These are phyloP conservation scores for Theileria orientalis DNA, from an alignment of 169 alveolate species.

Conservation along the genomic window DNA sequence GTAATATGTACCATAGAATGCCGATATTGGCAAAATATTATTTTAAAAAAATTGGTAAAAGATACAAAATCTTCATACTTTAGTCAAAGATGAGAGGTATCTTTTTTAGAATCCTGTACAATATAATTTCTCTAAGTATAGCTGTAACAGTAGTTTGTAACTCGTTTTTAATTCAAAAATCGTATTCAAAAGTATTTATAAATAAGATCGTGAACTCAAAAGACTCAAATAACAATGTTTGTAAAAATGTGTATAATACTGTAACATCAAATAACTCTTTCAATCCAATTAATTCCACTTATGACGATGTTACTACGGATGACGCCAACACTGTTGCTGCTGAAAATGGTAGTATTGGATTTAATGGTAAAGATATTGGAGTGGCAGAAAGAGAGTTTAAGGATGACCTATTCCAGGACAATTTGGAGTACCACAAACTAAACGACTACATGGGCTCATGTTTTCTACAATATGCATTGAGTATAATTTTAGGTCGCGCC, in stretches of 20 bases:
- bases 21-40: too few species aligned
- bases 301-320: neutral
- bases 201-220: too few species aligned
- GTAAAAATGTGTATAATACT: too few species aligned
- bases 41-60: too few species aligned
- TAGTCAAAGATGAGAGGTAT: neutral
- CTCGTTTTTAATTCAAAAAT: neutral
- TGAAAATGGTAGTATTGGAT: too few species aligned
- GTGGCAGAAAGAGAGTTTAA: neutral
- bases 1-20: too few species aligned
- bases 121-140: neutral
- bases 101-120: neutral
- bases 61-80: too few species aligned
- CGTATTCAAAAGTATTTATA: too few species aligned
- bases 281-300: neutral
- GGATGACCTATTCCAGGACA: neutral
- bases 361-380: too few species aligned
- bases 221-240: too few species aligned
- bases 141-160: neutral
- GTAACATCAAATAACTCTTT: neutral
- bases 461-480: constrained; percentile 77
- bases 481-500: constrained; percentile 79
- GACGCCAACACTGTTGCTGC: too few species aligned
- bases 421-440: neutral
- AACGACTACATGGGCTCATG: constrained; percentile 63